Base-by-base conservation (phyloP, 805 yeast genomes). In the Kockiozyma suomiensis region DNA sequence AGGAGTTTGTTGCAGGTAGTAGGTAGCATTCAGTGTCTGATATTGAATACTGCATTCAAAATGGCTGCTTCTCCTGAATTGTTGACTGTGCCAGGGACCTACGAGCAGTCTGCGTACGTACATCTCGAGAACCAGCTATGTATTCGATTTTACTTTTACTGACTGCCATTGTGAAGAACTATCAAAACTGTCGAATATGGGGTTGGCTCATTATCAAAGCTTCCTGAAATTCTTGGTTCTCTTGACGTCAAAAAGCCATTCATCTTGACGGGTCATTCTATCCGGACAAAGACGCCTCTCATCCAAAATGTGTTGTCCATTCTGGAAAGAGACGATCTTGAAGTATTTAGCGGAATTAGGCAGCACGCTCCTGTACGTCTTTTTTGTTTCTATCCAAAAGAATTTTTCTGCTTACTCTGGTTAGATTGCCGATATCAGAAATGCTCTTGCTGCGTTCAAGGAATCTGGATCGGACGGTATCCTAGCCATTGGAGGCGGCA, bases 321-420 rank as follows among this genome's bases (percentile, higher is more conserved):
- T 4, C 12, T 56, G 4, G 51, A 37, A 8, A 15, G 21, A 4
- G 32, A 13, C 8, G 49, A 32, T 13, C 17, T 43, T 19, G 56
- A 28, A 5, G 56, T 49, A 2, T 49, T 47, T 28, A 33, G 48
- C 46, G 45, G 21, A 15, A 49, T 55, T 28, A 48, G 33, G 43
- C 54, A 55, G 46, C 59, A 41, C 19, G 50, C 54, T 25, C 58
- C 58, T 15, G 52, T 54, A 53, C 5, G 54, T 3, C 6, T 30
- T n/a, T 7, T 13, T 3, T 7, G 35, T 23, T 19, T 38, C 25
- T 23, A 5, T 50, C 17, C 26, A 23, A 12, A 30, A 30, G 33
- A 6, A 10, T 4, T 37, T 25, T 2, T 15, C 17, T 21, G 21
- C 33, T 35, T 8, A 21, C 12, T 7, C 12, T 6, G 5, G 23